phyloP scores from a whole-genome alignment of 805 yeast species.

The Pichia exigua region DNA sequence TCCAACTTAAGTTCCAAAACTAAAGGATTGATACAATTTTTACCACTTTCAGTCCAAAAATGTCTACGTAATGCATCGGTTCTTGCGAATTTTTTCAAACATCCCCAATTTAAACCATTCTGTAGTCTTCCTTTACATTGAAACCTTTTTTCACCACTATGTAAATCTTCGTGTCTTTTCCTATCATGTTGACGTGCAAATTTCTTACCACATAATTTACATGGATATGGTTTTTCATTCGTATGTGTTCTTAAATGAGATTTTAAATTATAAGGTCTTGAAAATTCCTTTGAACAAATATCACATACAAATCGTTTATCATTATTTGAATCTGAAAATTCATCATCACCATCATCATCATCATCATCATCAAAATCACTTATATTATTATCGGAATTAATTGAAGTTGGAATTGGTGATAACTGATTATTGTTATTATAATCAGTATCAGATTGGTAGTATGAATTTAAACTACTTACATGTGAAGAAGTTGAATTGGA shows the following conservation, averaged over 20 bases:
- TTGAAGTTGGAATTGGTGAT: not conserved
- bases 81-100: slow-evolving; percentile 72
- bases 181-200: slow-evolving; percentile 76
- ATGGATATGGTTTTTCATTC: slow-evolving; percentile 69
- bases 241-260: slow-evolving; percentile 90
- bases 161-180: slow-evolving; percentile 69
- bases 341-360: slow-evolving; percentile 3
- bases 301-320: slow-evolving; percentile 68
- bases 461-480: not conserved
- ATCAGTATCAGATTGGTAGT: slow-evolving; percentile 6
- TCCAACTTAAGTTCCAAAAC: slow-evolving; percentile 24
- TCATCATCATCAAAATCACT: slow-evolving; percentile 3
- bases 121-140: slow-evolving; percentile 57
- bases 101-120: slow-evolving; percentile 64
- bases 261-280: slow-evolving; percentile 87
- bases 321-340: slow-evolving; percentile 45
- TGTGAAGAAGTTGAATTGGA: not conserved
- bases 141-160: slow-evolving; percentile 66
- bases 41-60: slow-evolving; percentile 73
- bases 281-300: slow-evolving; percentile 77
- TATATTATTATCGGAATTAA: slow-evolving; percentile 10
- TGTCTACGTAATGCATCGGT: slow-evolving; percentile 76
- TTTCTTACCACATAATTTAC: slow-evolving; percentile 70
- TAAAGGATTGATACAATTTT: slow-evolving; percentile 59
- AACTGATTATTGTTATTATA: not conserved